phyloP scores from a whole-genome alignment of 1,284 basidiomycete genomes.

The Irpex sp. region DNA sequence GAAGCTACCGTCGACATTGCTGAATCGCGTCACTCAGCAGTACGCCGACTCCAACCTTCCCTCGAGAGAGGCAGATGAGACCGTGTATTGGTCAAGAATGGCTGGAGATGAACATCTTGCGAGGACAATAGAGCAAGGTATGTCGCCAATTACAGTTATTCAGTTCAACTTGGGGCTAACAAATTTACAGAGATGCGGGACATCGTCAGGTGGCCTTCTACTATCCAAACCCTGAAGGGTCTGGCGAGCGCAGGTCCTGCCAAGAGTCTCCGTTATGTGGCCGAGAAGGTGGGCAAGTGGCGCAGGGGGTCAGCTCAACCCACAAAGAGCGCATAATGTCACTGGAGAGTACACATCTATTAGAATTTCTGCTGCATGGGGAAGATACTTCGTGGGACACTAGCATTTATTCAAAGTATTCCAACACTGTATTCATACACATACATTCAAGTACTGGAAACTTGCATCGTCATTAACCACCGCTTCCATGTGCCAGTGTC shows the following conservation, averaged over 20 bases:
- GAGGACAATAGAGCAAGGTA: constrained; percentile 57
- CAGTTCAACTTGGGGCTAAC: neutral
- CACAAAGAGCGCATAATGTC: neutral
- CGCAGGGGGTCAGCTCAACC: constrained; percentile 43
- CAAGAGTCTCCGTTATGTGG: constrained; percentile 76
- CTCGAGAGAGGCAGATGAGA: constrained; percentile 53
- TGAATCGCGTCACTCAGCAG: constrained; percentile 51
- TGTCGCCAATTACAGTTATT: constrained; percentile 20
- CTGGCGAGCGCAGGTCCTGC: constrained; percentile 77
- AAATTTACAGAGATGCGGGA: constrained; percentile 56
- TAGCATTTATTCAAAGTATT: neutral
- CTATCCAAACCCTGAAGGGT: constrained; percentile 85
- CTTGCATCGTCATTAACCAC: neutral
- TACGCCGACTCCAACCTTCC: constrained; percentile 38
- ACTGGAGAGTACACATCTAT: neutral
- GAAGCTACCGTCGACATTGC: constrained; percentile 72
- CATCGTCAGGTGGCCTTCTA: constrained; percentile 83
- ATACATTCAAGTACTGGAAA: neutral
- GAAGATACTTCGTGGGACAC: neutral
- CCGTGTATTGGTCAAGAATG: constrained; percentile 71
- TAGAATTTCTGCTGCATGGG: neutral
- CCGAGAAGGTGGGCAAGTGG: constrained; percentile 83
- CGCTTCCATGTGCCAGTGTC: neutral
- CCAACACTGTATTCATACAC: neutral
- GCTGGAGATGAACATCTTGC: constrained; percentile 62